These are phyloP conservation scores for Aphanomyces stellatus DNA, from an alignment of 352 stramenopile species.

Conservation along the genomic window DNA sequence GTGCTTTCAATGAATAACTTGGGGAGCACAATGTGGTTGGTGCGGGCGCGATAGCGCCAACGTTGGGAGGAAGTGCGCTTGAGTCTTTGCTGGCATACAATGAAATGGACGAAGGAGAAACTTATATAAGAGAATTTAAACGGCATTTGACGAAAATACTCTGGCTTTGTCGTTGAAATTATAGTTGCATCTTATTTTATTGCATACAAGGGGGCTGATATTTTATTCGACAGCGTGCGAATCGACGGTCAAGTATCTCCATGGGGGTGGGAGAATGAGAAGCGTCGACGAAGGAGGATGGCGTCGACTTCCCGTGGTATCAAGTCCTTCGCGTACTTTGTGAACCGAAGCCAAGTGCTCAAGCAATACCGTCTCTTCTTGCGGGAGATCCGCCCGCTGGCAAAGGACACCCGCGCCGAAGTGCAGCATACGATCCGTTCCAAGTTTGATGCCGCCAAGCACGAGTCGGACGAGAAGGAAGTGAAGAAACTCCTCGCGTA, in stretches of 20 bases:
- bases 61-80: no score
- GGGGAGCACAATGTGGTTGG: no score
- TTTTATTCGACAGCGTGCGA: neutral
- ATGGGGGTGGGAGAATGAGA: neutral
- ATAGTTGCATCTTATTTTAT: neutral
- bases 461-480: neutral
- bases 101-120: no score
- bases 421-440: conserved; percentile 15
- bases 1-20: no score
- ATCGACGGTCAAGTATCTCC: neutral
- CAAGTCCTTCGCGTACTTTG: conserved; percentile 17
- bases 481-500: conserved; percentile 15
- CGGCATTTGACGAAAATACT: neutral
- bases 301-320: no score
- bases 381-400: conserved; percentile 11
- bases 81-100: no score
- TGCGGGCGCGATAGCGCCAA: no score
- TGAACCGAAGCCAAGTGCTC: conserved; percentile 18
- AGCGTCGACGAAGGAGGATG: no score
- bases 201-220: neutral
- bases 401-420: neutral
- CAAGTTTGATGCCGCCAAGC: conserved; percentile 9
- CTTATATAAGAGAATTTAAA: neutral
- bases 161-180: neutral
- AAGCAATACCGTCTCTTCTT: conserved; percentile 20